phyloP scores from a whole-genome alignment of 2,329 filamentous ascomycete species.

The Tolypocladium tundrense region DNA sequence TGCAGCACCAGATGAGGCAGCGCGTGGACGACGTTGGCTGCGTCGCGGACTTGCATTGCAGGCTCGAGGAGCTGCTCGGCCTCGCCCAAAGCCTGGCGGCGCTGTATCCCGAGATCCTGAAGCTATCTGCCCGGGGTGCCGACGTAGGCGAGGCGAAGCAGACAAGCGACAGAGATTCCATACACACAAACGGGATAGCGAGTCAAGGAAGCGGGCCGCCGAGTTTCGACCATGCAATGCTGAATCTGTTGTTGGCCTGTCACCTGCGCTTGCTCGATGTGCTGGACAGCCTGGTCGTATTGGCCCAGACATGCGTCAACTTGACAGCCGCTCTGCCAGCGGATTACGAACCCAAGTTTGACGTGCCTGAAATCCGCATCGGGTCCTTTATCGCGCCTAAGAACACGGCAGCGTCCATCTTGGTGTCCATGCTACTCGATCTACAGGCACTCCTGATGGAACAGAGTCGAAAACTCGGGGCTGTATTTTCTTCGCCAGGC shows the following conservation, averaged over 20 bases:
- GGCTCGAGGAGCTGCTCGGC: slow-evolving; percentile 23
- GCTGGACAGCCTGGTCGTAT: slow-evolving; percentile 21
- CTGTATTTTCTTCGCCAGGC: slow-evolving; percentile 3
- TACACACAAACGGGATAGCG: neutral
- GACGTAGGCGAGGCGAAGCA: neutral
- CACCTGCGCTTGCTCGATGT: slow-evolving; percentile 26
- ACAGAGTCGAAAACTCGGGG: slow-evolving; percentile 7
- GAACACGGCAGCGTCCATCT: slow-evolving; percentile 20
- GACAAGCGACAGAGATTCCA: neutral
- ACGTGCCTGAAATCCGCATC: slow-evolving; percentile 28
- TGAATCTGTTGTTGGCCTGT: slow-evolving; percentile 25
- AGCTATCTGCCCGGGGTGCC: neutral
- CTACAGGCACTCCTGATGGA: slow-evolving; percentile 14
- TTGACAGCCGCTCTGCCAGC: slow-evolving; percentile 15
- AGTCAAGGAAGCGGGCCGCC: neutral
- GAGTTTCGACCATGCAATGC: slow-evolving; percentile 21
- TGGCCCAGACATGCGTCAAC: slow-evolving; percentile 20
- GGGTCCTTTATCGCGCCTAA: slow-evolving; percentile 26
- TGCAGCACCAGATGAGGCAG: slow-evolving; percentile 12
- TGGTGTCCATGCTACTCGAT: slow-evolving; percentile 20
- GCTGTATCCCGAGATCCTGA: slow-evolving; percentile 21
- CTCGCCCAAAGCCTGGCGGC: slow-evolving; percentile 22
- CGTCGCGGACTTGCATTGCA: slow-evolving; percentile 13
- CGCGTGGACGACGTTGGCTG: slow-evolving; percentile 12
- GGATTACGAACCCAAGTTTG: slow-evolving; percentile 19